A percentile compares a stretch with the other conserved stretches of the same genome.
phyloP scores from a whole-genome alignment of 1,284 basidiomycete species.

The Irpex sp. region DNA sequence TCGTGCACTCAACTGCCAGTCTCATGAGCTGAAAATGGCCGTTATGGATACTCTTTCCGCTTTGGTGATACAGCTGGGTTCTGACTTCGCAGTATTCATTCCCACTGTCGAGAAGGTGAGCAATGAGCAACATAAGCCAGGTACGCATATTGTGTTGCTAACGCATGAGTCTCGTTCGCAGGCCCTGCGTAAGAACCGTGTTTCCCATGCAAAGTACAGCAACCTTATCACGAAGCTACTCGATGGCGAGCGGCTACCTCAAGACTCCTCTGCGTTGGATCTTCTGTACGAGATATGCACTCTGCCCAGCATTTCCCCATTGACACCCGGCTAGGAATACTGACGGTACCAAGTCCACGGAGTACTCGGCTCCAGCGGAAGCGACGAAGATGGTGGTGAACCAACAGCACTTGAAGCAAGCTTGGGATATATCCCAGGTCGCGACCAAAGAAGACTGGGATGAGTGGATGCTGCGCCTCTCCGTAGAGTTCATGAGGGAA shows the following conservation, averaged over 20 bases:
- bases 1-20: conserved; percentile 77
- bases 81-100: conserved; percentile 97
- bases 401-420: conserved; percentile 95
- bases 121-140: neutral
- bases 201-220: conserved; percentile 88
- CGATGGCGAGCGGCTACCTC: conserved; percentile 89
- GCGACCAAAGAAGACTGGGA: conserved; percentile 89
- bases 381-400: conserved; percentile 92
- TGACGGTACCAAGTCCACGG: conserved; percentile 60
- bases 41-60: conserved; percentile 96
- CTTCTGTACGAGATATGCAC: conserved; percentile 41
- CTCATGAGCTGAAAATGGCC: conserved; percentile 81
- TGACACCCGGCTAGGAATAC: conserved; percentile 36
- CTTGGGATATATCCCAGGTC: conserved; percentile 90
- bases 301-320: conserved; percentile 2
- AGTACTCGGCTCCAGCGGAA: conserved; percentile 77
- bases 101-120: conserved; percentile 93
- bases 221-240: conserved; percentile 85
- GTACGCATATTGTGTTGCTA: neutral
- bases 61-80: conserved; percentile 89
- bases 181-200: conserved; percentile 77
- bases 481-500: conserved; percentile 97
- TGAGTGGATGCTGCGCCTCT: conserved; percentile 93
- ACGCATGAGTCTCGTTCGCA: conserved; percentile 25
- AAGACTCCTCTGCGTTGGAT: conserved; percentile 62